These are phyloP conservation scores for Penicillium longicatenatum DNA, from an alignment of 495 filamentous ascomycete species.

Conservation along the genomic window DNA sequence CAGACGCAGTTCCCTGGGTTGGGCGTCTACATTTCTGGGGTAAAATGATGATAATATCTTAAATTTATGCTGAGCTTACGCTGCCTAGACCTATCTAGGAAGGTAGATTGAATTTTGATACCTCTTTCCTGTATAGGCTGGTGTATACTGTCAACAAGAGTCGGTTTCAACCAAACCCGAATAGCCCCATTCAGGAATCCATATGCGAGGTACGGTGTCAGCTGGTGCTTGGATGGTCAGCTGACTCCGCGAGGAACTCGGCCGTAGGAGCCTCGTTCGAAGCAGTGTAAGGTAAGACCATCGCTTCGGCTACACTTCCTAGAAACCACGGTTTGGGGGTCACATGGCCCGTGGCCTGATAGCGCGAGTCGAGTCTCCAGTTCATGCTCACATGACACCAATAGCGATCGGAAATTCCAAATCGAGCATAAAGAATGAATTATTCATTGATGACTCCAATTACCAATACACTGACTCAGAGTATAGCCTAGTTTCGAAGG, in stretches of 20 bases:
- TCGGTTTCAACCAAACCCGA: neutral
- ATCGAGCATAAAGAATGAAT: neutral
- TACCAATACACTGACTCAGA: neutral
- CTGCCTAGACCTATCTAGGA: slow-evolving; percentile 1
- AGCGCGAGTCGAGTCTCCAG: neutral
- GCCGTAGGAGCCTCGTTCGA: neutral
- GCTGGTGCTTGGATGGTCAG: neutral
- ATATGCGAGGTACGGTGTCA: slow-evolving; percentile 1
- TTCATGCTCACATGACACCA: neutral
- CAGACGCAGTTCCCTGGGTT: slow-evolving; percentile 4
- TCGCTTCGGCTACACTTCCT: neutral
- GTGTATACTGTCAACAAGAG: neutral
- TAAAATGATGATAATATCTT: slow-evolving; percentile 1
- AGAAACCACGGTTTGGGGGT: slow-evolving; percentile 3
- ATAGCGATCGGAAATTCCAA: neutral
- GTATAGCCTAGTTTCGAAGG: neutral
- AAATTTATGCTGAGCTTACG: neutral
- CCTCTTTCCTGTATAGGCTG: neutral
- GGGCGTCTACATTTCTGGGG: slow-evolving; percentile 13
- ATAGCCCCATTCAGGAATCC: neutral
- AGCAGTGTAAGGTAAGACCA: neutral
- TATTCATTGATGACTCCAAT: slow-evolving; percentile 2
- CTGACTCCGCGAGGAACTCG: neutral
- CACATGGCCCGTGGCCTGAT: slow-evolving; percentile 5
- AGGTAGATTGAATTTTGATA: neutral